Percentiles rank a stretch among this genome's conserved stretches.
phyloP scores from a whole-genome alignment of 2,329 filamentous ascomycete species.

The Botrytis galanthina region DNA sequence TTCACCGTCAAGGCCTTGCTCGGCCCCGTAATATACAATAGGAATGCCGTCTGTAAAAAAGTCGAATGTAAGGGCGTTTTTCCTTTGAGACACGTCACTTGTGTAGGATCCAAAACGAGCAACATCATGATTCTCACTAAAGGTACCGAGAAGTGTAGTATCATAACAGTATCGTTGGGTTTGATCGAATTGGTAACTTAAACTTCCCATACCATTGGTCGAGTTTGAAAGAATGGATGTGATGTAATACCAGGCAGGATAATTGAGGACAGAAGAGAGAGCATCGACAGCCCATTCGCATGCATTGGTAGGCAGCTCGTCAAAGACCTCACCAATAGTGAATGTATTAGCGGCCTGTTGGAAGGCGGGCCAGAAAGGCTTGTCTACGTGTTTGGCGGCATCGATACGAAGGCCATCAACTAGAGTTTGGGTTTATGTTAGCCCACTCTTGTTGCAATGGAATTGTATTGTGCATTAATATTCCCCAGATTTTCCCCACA shows the following conservation, averaged over 20 bases:
- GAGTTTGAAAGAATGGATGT: slow-evolving; percentile 39
- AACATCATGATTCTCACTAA: slow-evolving; percentile 46
- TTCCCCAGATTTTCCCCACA: slow-evolving; percentile 7
- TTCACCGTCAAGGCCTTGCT: slow-evolving; percentile 46
- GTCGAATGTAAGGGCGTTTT: slow-evolving; percentile 48
- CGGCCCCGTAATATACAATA: slow-evolving; percentile 52
- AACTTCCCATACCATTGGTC: slow-evolving; percentile 31
- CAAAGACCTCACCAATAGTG: slow-evolving; percentile 57
- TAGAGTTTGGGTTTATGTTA: not conserved
- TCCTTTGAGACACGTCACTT: slow-evolving; percentile 36
- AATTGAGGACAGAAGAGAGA: slow-evolving; percentile 24
- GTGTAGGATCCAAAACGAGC: slow-evolving; percentile 40
- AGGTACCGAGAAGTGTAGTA: slow-evolving; percentile 40
- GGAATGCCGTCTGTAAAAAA: slow-evolving; percentile 51
- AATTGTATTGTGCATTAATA: slow-evolving; percentile 49
- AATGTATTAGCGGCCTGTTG: slow-evolving; percentile 54
- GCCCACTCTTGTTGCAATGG: not conserved
- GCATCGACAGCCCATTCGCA: slow-evolving; percentile 23
- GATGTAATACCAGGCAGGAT: slow-evolving; percentile 41
- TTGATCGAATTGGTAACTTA: slow-evolving; percentile 37
- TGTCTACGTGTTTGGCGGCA: slow-evolving; percentile 47
- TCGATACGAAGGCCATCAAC: slow-evolving; percentile 50
- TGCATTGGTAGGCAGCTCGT: slow-evolving; percentile 50
- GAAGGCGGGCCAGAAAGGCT: slow-evolving; percentile 55
- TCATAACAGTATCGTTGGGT: slow-evolving; percentile 39